Base-by-base conservation (phyloP, 148 eudicot species). In the Agrostemma githago region DNA sequence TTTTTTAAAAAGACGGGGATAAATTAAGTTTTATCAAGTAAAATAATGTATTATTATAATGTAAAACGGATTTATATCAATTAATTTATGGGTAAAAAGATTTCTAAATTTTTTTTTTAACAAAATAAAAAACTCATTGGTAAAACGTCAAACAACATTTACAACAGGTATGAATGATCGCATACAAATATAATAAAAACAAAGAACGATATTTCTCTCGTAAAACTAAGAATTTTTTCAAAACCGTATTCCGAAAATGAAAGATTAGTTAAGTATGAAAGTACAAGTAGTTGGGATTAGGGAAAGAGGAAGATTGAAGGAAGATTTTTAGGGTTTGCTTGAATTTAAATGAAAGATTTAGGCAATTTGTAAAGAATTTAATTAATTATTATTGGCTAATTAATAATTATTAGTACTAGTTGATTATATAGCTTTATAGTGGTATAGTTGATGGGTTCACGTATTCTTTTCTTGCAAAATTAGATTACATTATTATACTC, bases 401-500 rank as follows among this genome's bases (percentile, higher is more conserved):
- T 51, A 51, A 14, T 62, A 46, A 16, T 16, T 9, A 11, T 62
- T 63, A 46, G 8, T 15, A 15, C 16, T 64, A 39, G 39, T 16
- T 40, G 7, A 40, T 65, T 19, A n/a, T n/a, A n/a, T n/a, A n/a
- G n/a, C n/a, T n/a, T n/a, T n/a, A 41, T 15, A 9, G 46, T 40
- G 6, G 4, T 5, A 20, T 44, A 1, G 80, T 72, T 71, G 64
- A 42, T 54, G 1, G 12, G 2, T 63, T 63, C 58, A 63, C n/a
- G 63, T 72, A 77, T 77, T 77, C 80, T 69, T 77, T 77, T 64
- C 80, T 77, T 77, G 63, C 37, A 48, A 57, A 77, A 42, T 70
- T 48, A 26, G 34, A 26, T 26, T 26, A 26, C 0, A 26, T 26
- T 26, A 26, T 26, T 26, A 26, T 26, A 26, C 34, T 26, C 34